A percentile compares a stretch with the other conserved stretches of the same genome.
phyloP scores from a whole-genome alignment of 2,329 filamentous ascomycete species.

The Microsporum audouinii region DNA sequence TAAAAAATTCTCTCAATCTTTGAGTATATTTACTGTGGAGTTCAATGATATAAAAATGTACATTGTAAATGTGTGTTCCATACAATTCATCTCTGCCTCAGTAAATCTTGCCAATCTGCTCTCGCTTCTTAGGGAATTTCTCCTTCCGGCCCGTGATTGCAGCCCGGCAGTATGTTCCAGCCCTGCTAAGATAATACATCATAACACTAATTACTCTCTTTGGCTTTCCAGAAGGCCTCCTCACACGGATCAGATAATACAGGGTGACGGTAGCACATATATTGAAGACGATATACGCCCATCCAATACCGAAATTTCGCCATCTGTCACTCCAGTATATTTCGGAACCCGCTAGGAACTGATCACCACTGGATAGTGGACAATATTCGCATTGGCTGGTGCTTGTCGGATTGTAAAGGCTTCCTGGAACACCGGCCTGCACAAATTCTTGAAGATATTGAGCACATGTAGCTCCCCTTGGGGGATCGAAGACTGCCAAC shows the following conservation, averaged over 20 bases:
- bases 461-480: slow-evolving; percentile 45
- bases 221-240: slow-evolving; percentile 9
- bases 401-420: slow-evolving; percentile 40
- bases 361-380: slow-evolving; percentile 27
- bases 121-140: slow-evolving; percentile 11
- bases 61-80: not conserved
- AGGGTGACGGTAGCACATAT: slow-evolving; percentile 43
- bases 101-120: slow-evolving; percentile 13
- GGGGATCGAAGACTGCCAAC: slow-evolving; percentile 54
- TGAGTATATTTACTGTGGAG: no score
- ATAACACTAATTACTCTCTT: slow-evolving; percentile 9
- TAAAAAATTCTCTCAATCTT: not conserved
- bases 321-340: slow-evolving; percentile 50
- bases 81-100: not conserved
- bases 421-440: slow-evolving; percentile 37
- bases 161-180: slow-evolving; percentile 9
- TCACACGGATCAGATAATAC: slow-evolving; percentile 40
- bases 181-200: slow-evolving; percentile 10
- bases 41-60: not conserved
- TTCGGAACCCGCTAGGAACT: slow-evolving; percentile 36
- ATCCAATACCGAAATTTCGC: slow-evolving; percentile 57
- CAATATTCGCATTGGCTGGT: slow-evolving; percentile 44
- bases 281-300: slow-evolving; percentile 50
- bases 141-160: slow-evolving; percentile 12
- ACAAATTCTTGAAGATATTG: slow-evolving; percentile 49